Evolutionary conservation across 208 protist genomes (phyloP).

Genomic region (Leishmania turanica): DNA sequence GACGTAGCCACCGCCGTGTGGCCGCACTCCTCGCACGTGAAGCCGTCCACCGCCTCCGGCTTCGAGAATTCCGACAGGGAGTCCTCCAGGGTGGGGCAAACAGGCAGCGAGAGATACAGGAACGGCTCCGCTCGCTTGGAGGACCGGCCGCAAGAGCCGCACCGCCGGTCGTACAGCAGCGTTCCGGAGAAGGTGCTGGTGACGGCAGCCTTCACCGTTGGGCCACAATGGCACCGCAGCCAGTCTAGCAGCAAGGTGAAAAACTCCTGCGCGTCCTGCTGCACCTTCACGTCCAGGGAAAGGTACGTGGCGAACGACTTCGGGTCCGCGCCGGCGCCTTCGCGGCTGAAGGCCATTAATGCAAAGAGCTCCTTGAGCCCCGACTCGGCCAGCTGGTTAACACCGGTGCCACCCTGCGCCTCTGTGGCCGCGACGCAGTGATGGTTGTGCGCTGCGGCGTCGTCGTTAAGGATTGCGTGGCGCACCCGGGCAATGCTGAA

Average conservation of each 20-base stretch:
- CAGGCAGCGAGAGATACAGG: slow-evolving; percentile 70
- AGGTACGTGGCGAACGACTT: slow-evolving; percentile 65
- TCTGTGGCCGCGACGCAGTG: not conserved
- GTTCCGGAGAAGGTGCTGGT: slow-evolving; percentile 59
- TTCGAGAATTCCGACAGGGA: slow-evolving; percentile 58
- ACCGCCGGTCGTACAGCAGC: slow-evolving; percentile 76
- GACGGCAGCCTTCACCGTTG: slow-evolving; percentile 41
- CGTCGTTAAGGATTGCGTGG: slow-evolving; percentile 49
- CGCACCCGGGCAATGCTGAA: slow-evolving; percentile 67
- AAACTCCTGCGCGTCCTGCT: slow-evolving; percentile 89
- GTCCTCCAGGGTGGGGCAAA: slow-evolving; percentile 63
- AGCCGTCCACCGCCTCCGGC: slow-evolving; percentile 69
- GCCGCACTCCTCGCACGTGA: slow-evolving; percentile 71
- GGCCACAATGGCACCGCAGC: slow-evolving; percentile 57
- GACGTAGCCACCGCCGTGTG: slow-evolving; percentile 62
- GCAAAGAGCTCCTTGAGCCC: slow-evolving; percentile 74
- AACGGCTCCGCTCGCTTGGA: slow-evolving; percentile 72
- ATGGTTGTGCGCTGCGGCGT: not conserved
- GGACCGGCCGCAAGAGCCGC: slow-evolving; percentile 52
- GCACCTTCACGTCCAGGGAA: slow-evolving; percentile 57
- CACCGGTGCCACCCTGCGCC: not conserved
- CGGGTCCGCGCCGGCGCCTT: slow-evolving; percentile 51
- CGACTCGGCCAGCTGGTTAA: slow-evolving; percentile 32
- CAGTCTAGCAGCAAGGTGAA: slow-evolving; percentile 77
- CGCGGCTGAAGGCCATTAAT: slow-evolving; percentile 72